Base-by-base conservation (phyloP, 2,329 filamentous ascomycete species). In the Fusarium marasasianum region DNA sequence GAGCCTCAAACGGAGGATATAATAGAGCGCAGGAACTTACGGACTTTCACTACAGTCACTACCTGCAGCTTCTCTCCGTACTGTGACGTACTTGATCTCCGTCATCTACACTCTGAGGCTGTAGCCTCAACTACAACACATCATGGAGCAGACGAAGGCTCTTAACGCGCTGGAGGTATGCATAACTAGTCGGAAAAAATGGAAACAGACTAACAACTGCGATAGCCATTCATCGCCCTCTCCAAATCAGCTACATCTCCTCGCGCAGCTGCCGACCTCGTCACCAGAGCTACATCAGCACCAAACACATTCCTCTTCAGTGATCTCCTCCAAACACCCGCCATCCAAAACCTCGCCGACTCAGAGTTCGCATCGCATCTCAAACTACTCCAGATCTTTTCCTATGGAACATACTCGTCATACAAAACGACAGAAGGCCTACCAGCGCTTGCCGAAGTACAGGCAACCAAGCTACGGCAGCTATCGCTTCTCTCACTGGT, bases 281-380 rank as follows among this genome's bases (percentile, higher is more conserved):
- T 98, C 81, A 91, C 88, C 50, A 94, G 95, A 83, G 96, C 95
- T 71, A 98, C 95, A 57, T 95, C 94, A n/a, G 92, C 92, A 63
- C 91, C 93, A 35, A 94, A 95, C 83, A 97, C 95, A 74, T 99
- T 92, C 83, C 89, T 98, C 84, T 99, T 99, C 85, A 91, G 93
- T 76, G 96, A 98, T 84, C 91, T 99, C n/a, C 91, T 99, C 43
- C 89, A 93, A 77, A 91, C 91, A 3, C 91, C 93, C 0, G 91
- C 94, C 77, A 91, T 98, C 75, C 93, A 96, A 82, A 88, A 90
- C 18, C 91, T 98, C 50, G 86, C 86, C 44, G 81, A 90, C 44
- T 81, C 82, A 41, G 92, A 97, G 55, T 90, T 92, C 78, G 84
- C 87, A 5, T 76, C 85, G 8, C 84, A 94, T 82, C 87, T 96